Evolutionary conservation across 139 green algal species (phyloP).

Genomic region (Asterochloris erici): DNA sequence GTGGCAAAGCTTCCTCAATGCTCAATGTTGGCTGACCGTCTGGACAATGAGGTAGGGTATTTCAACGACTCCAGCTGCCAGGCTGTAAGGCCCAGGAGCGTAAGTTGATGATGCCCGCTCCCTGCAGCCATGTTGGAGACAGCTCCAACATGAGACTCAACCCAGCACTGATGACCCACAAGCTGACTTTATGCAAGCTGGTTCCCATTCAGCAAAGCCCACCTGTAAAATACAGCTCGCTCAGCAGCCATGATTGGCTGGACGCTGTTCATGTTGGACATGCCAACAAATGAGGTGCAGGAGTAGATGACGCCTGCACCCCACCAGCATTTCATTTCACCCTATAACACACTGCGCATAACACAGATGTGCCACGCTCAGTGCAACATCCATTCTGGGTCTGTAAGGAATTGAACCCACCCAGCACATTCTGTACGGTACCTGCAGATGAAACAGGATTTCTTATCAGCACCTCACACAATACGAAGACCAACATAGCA

Average conservation of each 20-base stretch:
- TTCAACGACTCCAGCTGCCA: conserved; percentile 26
- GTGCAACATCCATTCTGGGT: too few relatives aligned
- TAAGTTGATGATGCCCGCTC: conserved; percentile 40
- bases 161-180: not conserved
- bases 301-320: conserved; percentile 20
- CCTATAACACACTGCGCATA: not conserved
- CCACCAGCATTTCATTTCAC: not conserved
- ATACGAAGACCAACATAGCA: too few relatives aligned
- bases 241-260: conserved; percentile 27
- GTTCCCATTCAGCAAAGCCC: too few relatives aligned
- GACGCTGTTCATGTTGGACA: conserved; percentile 50
- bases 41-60: conserved; percentile 16
- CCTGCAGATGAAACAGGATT: too few relatives aligned
- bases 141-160: not conserved
- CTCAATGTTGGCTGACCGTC: not conserved
- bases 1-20: not conserved
- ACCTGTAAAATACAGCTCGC: conserved; percentile 34
- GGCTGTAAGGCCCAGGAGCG: conserved; percentile 16
- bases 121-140: conserved; percentile 9
- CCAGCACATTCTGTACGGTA: not conserved
- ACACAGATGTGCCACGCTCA: not conserved
- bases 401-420: not conserved
- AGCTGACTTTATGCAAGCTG: not conserved
- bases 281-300: conserved; percentile 31
- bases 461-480: too few relatives aligned